Conservation (phyloP, 192 early-diverging fungal genomes). For the Tieghemiomyces parasiticus region DNA sequence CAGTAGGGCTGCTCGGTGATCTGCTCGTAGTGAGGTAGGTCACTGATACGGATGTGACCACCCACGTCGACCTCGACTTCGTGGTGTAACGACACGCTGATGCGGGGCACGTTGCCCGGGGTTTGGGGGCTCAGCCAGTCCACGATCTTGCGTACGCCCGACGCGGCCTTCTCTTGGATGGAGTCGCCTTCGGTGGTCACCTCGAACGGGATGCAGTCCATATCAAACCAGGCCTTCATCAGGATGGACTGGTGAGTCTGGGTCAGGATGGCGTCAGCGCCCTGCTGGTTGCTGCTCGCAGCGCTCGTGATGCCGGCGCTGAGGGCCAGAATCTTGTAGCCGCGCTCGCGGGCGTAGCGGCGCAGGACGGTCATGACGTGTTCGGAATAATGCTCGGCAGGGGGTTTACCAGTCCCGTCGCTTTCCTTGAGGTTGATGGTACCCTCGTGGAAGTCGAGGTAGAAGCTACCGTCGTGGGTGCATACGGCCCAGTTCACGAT, state of each 20-base stretch:
- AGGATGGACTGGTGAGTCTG: slow-evolving; percentile 25
- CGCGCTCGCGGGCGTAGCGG: slow-evolving; percentile 36
- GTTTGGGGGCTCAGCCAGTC: slow-evolving; percentile 55
- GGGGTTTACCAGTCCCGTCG: slow-evolving; percentile 4
- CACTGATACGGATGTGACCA: slow-evolving; percentile 46
- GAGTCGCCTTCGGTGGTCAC: slow-evolving; percentile 42
- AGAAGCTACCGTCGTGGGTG: slow-evolving; percentile 55
- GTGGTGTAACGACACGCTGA: slow-evolving; percentile 46
- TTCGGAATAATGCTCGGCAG: slow-evolving; percentile 26
- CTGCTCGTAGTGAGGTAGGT: slow-evolving; percentile 43
- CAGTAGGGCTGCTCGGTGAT: slow-evolving; percentile 51
- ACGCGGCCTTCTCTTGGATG: slow-evolving; percentile 51
- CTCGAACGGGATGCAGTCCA: slow-evolving; percentile 60
- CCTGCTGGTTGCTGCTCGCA: slow-evolving; percentile 21
- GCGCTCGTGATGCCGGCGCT: slow-evolving; percentile 38
- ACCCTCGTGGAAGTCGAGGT: slow-evolving; percentile 39
- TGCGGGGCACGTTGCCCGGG: slow-evolving; percentile 57
- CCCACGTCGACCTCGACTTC: slow-evolving; percentile 61
- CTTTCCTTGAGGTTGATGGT: slow-evolving; percentile 15
- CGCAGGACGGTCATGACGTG: slow-evolving; percentile 34
- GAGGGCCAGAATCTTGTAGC: slow-evolving; percentile 50
- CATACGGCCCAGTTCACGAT: slow-evolving; percentile 40
- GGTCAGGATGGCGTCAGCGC: slow-evolving; percentile 25
- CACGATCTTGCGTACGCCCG: slow-evolving; percentile 56
- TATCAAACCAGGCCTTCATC: slow-evolving; percentile 50